Base-by-base conservation (phyloP, 2,329 filamentous ascomycete species). In the Hymenoscyphus fraxineus region DNA sequence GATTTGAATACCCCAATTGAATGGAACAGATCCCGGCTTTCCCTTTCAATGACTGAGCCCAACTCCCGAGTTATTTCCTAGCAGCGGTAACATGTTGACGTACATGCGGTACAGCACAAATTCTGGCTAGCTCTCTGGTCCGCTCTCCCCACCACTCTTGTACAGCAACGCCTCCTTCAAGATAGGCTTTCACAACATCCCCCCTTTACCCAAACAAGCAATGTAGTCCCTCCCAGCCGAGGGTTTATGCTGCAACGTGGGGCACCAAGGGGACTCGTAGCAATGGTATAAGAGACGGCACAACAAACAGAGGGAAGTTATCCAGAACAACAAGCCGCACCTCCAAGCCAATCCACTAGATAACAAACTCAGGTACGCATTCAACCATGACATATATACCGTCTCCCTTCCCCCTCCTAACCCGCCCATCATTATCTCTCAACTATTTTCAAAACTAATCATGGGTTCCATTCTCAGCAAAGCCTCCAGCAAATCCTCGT, bases 381-480 rank as follows among this genome's bases (percentile, higher is more conserved):
- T 32, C 16, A 35, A 35, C 35, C 35, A 35, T 35, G 9, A 35
- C 55, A 35, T 57, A 57, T n/a, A 38, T 57, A 57, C 55, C 32
- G 5, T 15, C 31, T n/a, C 31, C 12, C 15, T 27, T 57, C n/a
- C 31, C 27, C 51, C 15, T 58, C 62, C 44, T 3, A 59, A 16
- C 1, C 16, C 31, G 4, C 41, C 40, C 12, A 44, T 41, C 41
- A 27, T 27, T 27, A 35, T 35, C n/a, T n/a, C 35, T 35, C 51
- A 27, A 38, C 19, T 39, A 61, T 58, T 15, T 9, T 56, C 59
- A n/a, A 38, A 62, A 35, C 71, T 74, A 68, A 76, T 63, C 63
- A 74, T 73, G 73, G 71, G 72, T 55, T 71, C 69, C 63, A 44
- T 75, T 66, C 67, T 73, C 68, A 75, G 70, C 65, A 75, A 73